Percentiles rank a stretch among this genome's conserved stretches.
Conservation (phyloP, 805 yeast genomes). For the Metschnikowia hibisci region DNA sequence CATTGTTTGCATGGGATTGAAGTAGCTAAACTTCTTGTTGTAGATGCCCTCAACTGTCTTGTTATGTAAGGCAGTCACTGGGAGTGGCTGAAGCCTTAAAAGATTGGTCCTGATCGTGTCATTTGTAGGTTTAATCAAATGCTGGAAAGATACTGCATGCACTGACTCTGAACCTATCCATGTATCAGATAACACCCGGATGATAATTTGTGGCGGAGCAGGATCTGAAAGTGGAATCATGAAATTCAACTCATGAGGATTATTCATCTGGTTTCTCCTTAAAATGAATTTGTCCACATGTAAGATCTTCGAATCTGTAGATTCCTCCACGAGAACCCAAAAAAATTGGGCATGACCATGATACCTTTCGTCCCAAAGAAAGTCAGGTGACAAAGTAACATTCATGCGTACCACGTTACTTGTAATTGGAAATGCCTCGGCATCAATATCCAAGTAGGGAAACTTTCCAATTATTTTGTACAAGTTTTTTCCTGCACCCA, state of each 20-base stretch:
- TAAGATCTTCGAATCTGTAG: slow-evolving; percentile 65
- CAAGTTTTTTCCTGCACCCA: slow-evolving; percentile 62
- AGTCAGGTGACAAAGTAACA: slow-evolving; percentile 66
- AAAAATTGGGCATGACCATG: slow-evolving; percentile 86
- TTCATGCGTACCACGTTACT: slow-evolving; percentile 80
- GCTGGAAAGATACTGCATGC: slow-evolving; percentile 82
- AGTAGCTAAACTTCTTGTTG: slow-evolving; percentile 64
- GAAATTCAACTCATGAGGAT: slow-evolving; percentile 73
- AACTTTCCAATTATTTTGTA: slow-evolving; percentile 61
- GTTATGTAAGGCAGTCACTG: slow-evolving; percentile 74
- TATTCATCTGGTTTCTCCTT: slow-evolving; percentile 50
- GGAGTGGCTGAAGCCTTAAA: slow-evolving; percentile 79
- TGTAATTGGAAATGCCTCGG: slow-evolving; percentile 87
- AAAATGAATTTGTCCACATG: slow-evolving; percentile 81
- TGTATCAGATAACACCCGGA: slow-evolving; percentile 73
- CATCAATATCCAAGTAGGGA: slow-evolving; percentile 70
- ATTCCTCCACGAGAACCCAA: slow-evolving; percentile 91
- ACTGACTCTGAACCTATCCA: slow-evolving; percentile 87
- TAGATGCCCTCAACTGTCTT: slow-evolving; percentile 66
- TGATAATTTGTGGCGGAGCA: slow-evolving; percentile 81
- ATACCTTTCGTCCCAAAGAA: slow-evolving; percentile 74
- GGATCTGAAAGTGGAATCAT: slow-evolving; percentile 91
- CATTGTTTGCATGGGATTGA: slow-evolving; percentile 99
- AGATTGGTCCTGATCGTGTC: slow-evolving; percentile 83
- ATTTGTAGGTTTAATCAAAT: slow-evolving; percentile 81